Conservation (phyloP, 2,329 filamentous ascomycete species). For the Fusarium hainanense region DNA sequence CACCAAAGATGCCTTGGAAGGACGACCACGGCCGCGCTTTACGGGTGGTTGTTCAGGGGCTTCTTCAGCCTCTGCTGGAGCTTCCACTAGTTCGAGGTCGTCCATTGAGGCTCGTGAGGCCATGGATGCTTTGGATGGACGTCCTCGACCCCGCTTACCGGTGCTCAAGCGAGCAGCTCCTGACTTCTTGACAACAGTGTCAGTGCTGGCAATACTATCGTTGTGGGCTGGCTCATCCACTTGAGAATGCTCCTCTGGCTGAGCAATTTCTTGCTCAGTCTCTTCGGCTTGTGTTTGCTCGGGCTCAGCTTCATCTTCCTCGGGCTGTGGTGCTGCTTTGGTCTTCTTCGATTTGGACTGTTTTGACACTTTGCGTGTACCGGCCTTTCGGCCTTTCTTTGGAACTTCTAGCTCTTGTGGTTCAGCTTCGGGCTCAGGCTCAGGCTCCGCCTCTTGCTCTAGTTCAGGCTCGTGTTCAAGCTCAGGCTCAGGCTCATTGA, state of each 20-base stretch:
- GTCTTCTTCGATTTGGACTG: constrained; percentile 60
- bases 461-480: constrained; percentile 13
- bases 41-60: constrained; percentile 27
- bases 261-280: constrained; percentile 1
- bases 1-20: constrained; percentile 48
- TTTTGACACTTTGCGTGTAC: constrained; percentile 64
- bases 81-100: constrained; percentile 39
- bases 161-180: constrained; percentile 30
- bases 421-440: constrained; percentile 27
- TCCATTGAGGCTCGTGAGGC: constrained; percentile 44
- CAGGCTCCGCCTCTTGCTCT: constrained; percentile 18
- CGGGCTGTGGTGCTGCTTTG: constrained; percentile 50
- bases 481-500: constrained; percentile 43
- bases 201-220: constrained; percentile 55
- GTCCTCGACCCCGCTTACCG: constrained; percentile 46
- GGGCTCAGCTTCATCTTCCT: constrained; percentile 34
- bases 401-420: constrained; percentile 57
- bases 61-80: constrained; percentile 28
- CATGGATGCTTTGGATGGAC: constrained; percentile 48
- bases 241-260: constrained; percentile 30
- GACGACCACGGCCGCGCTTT: constrained; percentile 49
- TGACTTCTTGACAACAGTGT: constrained; percentile 56
- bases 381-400: constrained; percentile 66
- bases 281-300: constrained; percentile 22
- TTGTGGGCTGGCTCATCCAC: constrained; percentile 49